These are phyloP conservation scores for Lentinula sp. DNA, from an alignment of 768 basidiomycete species.

Conservation along the genomic window DNA sequence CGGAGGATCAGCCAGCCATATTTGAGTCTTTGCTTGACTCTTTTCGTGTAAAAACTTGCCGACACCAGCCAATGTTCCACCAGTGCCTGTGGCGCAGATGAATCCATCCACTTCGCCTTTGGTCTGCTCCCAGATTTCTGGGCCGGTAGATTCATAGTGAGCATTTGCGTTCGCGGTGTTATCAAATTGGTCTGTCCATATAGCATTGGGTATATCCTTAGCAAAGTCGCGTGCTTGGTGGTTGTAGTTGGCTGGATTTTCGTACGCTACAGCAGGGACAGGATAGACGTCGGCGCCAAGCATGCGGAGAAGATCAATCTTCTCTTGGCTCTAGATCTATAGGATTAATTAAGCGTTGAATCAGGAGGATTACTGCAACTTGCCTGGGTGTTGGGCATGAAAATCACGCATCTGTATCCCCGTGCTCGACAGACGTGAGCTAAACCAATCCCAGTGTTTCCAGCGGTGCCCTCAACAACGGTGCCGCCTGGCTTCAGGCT, in stretches of 20 bases:
- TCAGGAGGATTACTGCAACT: conserved; percentile 4
- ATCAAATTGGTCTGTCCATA: conserved; percentile 99
- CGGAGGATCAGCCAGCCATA: conserved; percentile 96
- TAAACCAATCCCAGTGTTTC: conserved; percentile 95
- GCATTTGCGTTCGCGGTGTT: conserved; percentile 87
- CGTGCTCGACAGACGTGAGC: conserved; percentile 90
- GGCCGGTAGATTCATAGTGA: conserved; percentile 89
- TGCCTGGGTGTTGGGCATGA: conserved; percentile 95
- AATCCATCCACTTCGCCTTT: conserved; percentile 81
- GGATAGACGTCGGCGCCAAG: conserved; percentile 95
- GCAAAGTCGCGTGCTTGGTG: conserved; percentile 94
- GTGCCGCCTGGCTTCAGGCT: conserved; percentile 92
- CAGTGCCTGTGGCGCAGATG: conserved; percentile 91
- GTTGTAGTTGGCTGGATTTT: conserved; percentile 95
- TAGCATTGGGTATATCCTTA: conserved; percentile 62
- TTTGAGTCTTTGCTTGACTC: conserved; percentile 70
- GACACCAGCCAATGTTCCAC: conserved; percentile 89
- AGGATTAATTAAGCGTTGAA: not conserved
- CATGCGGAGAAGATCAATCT: conserved; percentile 96
- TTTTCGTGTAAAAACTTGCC: conserved; percentile 82
- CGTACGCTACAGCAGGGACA: conserved; percentile 94
- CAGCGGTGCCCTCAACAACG: conserved; percentile 96
- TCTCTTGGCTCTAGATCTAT: conserved; percentile 84
- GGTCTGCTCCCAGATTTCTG: conserved; percentile 94
- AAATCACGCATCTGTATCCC: conserved; percentile 98